phyloP scores from a whole-genome alignment of 164 flowering plant species.

The Dillenia suffruticosa region DNA sequence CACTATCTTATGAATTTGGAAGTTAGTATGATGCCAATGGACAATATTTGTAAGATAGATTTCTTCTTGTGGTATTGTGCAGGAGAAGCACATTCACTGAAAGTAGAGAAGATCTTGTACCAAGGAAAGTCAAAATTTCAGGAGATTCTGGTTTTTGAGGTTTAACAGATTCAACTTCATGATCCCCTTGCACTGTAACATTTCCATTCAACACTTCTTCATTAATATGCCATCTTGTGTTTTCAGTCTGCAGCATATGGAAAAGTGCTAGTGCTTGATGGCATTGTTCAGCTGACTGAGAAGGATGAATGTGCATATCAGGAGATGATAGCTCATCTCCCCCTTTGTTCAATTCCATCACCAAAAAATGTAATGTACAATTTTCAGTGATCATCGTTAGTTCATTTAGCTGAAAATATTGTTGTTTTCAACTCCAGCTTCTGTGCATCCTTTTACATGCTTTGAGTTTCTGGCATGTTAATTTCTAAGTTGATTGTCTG shows the following conservation, averaged over 20 bases:
- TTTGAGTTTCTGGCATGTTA: no score
- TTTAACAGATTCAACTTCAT: slow-evolving; percentile 16
- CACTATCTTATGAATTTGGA: no score
- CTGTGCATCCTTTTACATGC: no score
- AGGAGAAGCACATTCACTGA: slow-evolving; percentile 96
- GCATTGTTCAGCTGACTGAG: slow-evolving; percentile 94
- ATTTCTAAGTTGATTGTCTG: no score
- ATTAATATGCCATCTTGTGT: slow-evolving; percentile 8
- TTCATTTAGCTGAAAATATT: no score
- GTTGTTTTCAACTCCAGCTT: no score
- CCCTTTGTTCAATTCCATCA: slow-evolving; percentile 88
- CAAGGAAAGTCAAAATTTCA: slow-evolving; percentile 74
- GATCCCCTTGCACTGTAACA: background rate
- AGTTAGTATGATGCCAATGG: no score
- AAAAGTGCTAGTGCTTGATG: slow-evolving; percentile 95
- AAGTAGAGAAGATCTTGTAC: slow-evolving; percentile 72
- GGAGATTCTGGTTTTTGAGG: slow-evolving; percentile 95
- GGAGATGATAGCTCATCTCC: slow-evolving; percentile 97
- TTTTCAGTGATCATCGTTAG: background rate
- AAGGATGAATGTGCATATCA: slow-evolving; percentile 98
- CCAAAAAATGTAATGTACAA: slow-evolving; percentile 67
- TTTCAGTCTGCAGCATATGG: slow-evolving; percentile 84
- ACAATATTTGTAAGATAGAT: background rate
- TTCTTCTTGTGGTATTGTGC: slow-evolving; percentile 5
- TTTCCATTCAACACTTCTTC: background rate